Conservation (phyloP, 106 monocot genomes). For the Acorus gramineus region DNA sequence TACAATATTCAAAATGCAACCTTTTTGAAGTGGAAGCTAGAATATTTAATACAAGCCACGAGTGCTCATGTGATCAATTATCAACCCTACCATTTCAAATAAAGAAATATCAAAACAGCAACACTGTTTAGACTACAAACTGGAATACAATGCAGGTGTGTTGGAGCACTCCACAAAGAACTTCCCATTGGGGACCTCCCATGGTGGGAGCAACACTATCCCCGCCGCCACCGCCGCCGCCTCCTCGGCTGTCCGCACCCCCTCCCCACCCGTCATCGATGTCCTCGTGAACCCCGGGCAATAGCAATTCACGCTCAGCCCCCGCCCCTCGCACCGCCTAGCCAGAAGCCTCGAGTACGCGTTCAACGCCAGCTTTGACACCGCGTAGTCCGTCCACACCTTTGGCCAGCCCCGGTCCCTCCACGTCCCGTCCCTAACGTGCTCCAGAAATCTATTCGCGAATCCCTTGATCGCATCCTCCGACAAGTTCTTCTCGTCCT, state of each 20-base stretch:
- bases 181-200: conserved; percentile 38
- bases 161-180: conserved; percentile 32
- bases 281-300: conserved; percentile 82
- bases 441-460: conserved; percentile 27
- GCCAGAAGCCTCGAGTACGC: conserved; percentile 48
- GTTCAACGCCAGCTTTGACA: conserved; percentile 75
- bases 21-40: no score
- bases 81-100: no score
- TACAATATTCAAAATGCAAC: no score
- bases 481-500: conserved; percentile 39
- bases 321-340: conserved; percentile 4
- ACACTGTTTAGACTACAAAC: conserved; percentile 9
- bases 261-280: conserved; percentile 42
- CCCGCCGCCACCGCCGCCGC: conserved; percentile 34
- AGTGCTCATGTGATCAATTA: no score
- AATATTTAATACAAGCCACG: no score
- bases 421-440: conserved; percentile 54
- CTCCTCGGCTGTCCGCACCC: conserved; percentile 42
- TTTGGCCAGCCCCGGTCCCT: conserved; percentile 54
- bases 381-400: conserved; percentile 74
- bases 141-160: conserved; percentile 29
- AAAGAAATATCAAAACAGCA: no score
- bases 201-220: conserved; percentile 24
- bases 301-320: conserved; percentile 61
- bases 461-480: conserved; percentile 36